Evolutionary conservation across 2,329 filamentous ascomycete species (phyloP), one percentile per base, ranked within the genome.

Genomic region (Rutstroemia sp.): DNA sequence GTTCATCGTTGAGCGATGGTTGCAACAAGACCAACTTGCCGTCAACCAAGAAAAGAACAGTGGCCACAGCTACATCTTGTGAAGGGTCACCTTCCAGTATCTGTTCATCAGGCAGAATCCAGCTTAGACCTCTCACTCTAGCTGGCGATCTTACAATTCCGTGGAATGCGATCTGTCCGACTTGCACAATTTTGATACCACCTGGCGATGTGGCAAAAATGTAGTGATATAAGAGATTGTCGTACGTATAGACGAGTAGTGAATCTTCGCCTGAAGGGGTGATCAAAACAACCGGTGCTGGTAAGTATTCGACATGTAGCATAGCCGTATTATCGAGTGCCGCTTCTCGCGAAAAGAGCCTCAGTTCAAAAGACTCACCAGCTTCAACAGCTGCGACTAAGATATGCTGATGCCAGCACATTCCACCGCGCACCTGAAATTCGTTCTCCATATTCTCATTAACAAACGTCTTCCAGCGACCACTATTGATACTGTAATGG

Each of bases 351-450:
- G 92, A 96, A 71, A 92, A 97, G 16, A 99, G 78, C n/a, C 94
- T 88, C 50, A 99, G 74, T 75, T 96, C 88, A 65, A 91, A 91
- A 21, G 84, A 84, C 62, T 85, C 82, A 63, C 88, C 88, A 54
- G 83, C 85, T 71, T 99, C 94, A n/a, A 96, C 86, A 4, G 92
- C 91, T 41, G 91, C 92, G 56, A 97, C 89, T 17, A 99, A 78
- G 34, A 97, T 88, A 72, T 99, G 92, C 63, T 95, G 91, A 69
- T 95, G 92, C 94, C 94, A 99, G 70, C 92, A 97, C 92, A 99
- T 96, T 6, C 94, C 94, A 49, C 94, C 94, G 60, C 92, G 80
- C 14, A 99, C 89, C 23, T 90, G 84, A 68, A 99, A 99, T 60
- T 92, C 89, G 65, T 92, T 91, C 71, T 97, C 94, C 67, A 86